Evolutionary conservation across 106 monocot species (phyloP), one percentile per base, ranked within the genome.

Genomic region (Dactylorhiza incarnata): DNA sequence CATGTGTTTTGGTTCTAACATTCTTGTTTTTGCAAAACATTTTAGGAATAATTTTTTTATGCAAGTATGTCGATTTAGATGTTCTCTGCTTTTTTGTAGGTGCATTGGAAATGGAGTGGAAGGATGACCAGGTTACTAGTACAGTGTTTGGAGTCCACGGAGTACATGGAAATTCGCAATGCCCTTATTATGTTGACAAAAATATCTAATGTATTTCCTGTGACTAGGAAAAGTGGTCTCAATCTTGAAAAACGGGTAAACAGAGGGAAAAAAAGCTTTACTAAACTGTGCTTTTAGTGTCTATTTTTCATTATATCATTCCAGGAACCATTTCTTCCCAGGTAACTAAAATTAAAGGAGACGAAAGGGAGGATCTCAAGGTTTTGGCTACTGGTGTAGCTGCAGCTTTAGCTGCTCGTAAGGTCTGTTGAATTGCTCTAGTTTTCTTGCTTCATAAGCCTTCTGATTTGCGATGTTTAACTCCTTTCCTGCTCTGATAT

Each of bases 301-400:
- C 46, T 20, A 16, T 59, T 61, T 61, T 20, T 44, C 12, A 2
- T 76, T 84, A 7, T 59, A 7, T 25, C 37, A 9, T 72, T 9
- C 9, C 62, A 73, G 43, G 17, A 44, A 20, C 14, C 63, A 15
- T 17, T 19, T 53, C 15, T 46, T 77, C 78, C 4, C 75, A 95
- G 95, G 92, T 99, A 46, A 71, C 78, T 73, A 99, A 99, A 86
- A 91, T 99, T 58, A 99, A 94, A 74, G 74, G 77, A 66, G 99
- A 99, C 78, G 99, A 99, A 50, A 82, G 99, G 75, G 99, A 99
- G 80, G 99, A 99, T 78, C 83, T 99, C 13, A 99, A 99, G 72
- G 99, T 99, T 73, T 82, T 99, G 73, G 99, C 99, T 49, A 94
- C 91, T 56, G 94, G 99, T 74, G 99, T 99, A 75, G 86, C 99